Base-by-base conservation (phyloP, 768 basidiomycete genomes). In the Mycena albidolilacea region DNA sequence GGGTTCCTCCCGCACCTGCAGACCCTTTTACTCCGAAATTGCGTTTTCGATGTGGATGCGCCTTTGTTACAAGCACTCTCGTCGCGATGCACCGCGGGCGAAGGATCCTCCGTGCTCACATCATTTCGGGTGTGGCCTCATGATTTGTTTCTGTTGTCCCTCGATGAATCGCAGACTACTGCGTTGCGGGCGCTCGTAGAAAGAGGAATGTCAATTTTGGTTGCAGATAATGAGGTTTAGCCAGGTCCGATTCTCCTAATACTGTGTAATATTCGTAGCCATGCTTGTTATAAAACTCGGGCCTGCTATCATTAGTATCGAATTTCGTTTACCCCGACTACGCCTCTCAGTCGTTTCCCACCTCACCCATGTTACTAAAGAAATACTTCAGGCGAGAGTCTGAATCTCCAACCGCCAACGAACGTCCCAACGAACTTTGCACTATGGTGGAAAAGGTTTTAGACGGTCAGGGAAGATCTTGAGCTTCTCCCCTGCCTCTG, bases 381-480 rank as follows among this genome's bases (percentile, higher is more conserved):
- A 11, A 35, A 46, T 6, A 19, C 44, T 11, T 7, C 43, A 61
- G 1, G 10, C 10, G 44, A 11, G 14, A 3, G 12, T 30, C 61
- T 44, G 17, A 15, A 2, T 59, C 15, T 9, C 61, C 30, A 8
- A 62, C 61, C 37, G 38, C 23, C 30, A 52, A 48, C n/a, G 38
- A 19, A 8, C 15, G 44, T 12, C 46, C 35, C 30, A 1, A 0
- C 17, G 23, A 46, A n/a, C 30, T 21, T 46, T 35, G 44, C 44
- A 37, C 44, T 46, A n/a, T 37, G n/a, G 69, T 62, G n/a, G 62
- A 64, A 23, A 64, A 70, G 3, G 21, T 17, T 8, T 64, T 55
- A 3, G 14, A n/a, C 14, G 2, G 14, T 11, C 8, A 70, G 43
- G 41, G 15, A 14, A 39, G 12, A 4, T 12, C 43, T 12, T 30